phyloP scores from a whole-genome alignment of 78 protist genomes.

The Chrysochromulina parva region DNA sequence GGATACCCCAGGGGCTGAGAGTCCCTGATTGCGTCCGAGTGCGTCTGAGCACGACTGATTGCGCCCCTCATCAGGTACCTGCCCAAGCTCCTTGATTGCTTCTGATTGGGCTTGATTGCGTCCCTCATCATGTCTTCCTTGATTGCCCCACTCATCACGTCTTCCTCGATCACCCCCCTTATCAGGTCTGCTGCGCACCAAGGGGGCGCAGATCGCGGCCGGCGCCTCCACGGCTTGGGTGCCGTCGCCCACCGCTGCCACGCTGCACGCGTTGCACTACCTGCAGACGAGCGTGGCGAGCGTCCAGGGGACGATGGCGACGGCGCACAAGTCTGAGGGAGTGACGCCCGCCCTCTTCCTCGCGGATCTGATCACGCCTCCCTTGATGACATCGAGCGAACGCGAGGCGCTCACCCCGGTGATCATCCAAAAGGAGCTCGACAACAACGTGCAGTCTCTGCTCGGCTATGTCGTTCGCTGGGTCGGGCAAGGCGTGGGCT shows the following conservation, averaged over 20 bases:
- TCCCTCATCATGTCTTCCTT: constrained; percentile 9
- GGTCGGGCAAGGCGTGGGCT: constrained; percentile 60
- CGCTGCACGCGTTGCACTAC: constrained; percentile 67
- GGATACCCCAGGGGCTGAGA: no score
- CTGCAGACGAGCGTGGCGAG: background rate
- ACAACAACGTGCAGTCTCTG: constrained; percentile 42
- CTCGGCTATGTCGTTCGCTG: constrained; percentile 58
- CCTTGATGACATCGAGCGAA: constrained; percentile 2
- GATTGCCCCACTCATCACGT: background rate
- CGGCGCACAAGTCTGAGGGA: no score
- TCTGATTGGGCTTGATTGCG: no score
- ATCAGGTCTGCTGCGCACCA: background rate
- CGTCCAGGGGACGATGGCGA: background rate
- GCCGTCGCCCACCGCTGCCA: constrained; percentile 56
- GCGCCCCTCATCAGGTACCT: no score
- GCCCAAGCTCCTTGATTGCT: no score
- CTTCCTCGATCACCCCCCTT: background rate
- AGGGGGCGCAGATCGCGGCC: constrained; percentile 15
- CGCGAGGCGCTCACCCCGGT: background rate
- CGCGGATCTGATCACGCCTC: constrained; percentile 20
- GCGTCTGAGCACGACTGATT: no score
- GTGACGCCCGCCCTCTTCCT: background rate
- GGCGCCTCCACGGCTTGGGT: constrained; percentile 44
- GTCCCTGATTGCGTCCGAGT: no score
- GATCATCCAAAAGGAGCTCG: constrained; percentile 34